These are phyloP conservation scores for Datura wrightii DNA, from an alignment of 257 asterid species.

Conservation along the genomic window DNA sequence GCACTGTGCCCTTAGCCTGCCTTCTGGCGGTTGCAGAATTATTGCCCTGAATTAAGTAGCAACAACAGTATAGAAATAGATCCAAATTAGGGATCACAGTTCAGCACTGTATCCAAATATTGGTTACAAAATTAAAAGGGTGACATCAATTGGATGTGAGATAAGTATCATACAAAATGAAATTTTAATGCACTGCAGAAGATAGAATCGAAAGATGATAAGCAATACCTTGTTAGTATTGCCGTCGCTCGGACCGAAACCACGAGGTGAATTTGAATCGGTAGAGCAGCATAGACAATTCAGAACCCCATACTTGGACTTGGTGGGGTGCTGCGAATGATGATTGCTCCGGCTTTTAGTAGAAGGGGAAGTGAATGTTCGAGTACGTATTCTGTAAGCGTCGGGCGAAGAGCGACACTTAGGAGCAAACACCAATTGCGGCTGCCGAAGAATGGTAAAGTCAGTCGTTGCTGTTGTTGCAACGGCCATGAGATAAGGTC, in stretches of 20 bases:
- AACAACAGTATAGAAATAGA: not conserved
- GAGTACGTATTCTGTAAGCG: not conserved
- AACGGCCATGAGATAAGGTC: conserved; percentile 29
- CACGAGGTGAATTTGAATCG: conserved; percentile 23
- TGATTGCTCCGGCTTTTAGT: not conserved
- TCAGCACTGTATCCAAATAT: too few relatives aligned
- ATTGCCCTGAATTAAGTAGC: conserved; percentile 22
- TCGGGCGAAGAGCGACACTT: not conserved
- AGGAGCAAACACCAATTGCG: not conserved
- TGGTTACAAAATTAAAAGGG: not conserved
- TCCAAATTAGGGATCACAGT: not conserved
- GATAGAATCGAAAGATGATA: conserved; percentile 1
- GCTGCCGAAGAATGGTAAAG: not conserved
- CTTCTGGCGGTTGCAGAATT: conserved; percentile 23
- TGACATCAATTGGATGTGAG: not conserved
- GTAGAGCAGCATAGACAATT: conserved; percentile 20
- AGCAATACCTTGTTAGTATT: conserved; percentile 6
- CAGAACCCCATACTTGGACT: conserved; percentile 19
- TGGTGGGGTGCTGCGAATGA: conserved; percentile 8
- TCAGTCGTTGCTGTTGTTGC: not conserved
- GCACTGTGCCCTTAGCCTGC: conserved; percentile 26
- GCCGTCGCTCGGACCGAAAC: conserved; percentile 24
- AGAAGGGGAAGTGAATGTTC: not conserved
- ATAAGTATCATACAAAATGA: not conserved
- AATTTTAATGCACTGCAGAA: not conserved